These are phyloP conservation scores for Geranium rotundifolium DNA, from an alignment of 345 rosid genomes.

Conservation along the genomic window DNA sequence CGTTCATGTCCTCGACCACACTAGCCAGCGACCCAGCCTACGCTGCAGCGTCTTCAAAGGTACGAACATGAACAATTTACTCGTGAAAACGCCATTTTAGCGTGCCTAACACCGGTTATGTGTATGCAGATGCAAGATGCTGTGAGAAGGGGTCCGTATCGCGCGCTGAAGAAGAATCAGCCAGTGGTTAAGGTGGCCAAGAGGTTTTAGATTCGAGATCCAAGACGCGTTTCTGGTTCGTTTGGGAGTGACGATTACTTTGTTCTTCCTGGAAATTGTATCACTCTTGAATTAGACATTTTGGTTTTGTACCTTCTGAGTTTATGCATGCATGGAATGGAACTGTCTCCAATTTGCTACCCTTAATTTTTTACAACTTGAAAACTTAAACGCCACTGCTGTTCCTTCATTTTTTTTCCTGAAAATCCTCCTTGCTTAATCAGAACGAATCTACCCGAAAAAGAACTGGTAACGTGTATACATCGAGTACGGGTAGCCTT, in stretches of 20 bases:
- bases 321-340: not conserved
- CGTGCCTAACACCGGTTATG: not conserved
- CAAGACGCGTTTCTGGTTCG: too few species aligned
- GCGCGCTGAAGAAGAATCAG: conserved; percentile 25
- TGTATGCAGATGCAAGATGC: conserved; percentile 69
- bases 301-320: not conserved
- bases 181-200: conserved; percentile 75
- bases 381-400: too few species aligned
- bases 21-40: conserved; percentile 45
- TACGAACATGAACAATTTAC: conserved; percentile 4
- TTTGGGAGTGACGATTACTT: not conserved
- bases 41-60: conserved; percentile 49
- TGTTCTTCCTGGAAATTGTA: not conserved
- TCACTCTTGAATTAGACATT: too few species aligned
- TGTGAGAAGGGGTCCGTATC: conserved; percentile 68
- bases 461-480: too few species aligned
- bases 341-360: too few species aligned
- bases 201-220: conserved; percentile 30
- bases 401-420: too few species aligned
- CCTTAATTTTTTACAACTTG: too few species aligned
- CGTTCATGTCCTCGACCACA: conserved; percentile 42
- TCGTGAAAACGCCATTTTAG: too few species aligned
- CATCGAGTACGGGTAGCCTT: too few species aligned
- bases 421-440: too few species aligned
- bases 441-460: too few species aligned